Evolutionary conservation across 2,329 filamentous ascomycete species (phyloP).

Genomic region (Fusarium compactum): DNA sequence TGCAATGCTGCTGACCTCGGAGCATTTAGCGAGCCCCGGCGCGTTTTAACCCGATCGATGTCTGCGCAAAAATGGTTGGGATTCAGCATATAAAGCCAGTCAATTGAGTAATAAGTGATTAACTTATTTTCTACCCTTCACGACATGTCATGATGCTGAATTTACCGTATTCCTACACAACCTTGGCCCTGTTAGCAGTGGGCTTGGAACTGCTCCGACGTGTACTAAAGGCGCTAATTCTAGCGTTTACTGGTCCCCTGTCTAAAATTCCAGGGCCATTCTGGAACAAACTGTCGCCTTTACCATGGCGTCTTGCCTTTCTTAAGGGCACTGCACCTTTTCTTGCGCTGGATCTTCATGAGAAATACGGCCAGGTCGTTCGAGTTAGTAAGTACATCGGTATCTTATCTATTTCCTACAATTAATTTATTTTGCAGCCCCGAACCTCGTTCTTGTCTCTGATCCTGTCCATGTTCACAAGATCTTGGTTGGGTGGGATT

Average conservation of each 20-base stretch:
- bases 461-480: background rate
- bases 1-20: background rate
- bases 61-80: rapidly evolving
- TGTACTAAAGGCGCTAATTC: background rate
- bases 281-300: background rate
- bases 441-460: background rate
- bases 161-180: background rate
- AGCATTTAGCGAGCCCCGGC: conserved; percentile 1
- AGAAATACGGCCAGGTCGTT: background rate
- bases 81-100: background rate
- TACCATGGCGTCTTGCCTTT: background rate
- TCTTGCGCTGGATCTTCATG: background rate
- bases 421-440: background rate
- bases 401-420: rapidly evolving
- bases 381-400: background rate
- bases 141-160: background rate
- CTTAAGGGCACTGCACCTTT: conserved; percentile 1
- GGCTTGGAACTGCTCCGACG: background rate
- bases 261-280: conserved; percentile 1
- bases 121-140: background rate
- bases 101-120: too few relatives aligned
- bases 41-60: background rate
- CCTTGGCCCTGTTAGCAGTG: background rate
- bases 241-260: background rate
- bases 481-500: background rate